Evolutionary conservation across 192 early-diverging fungal genomes (phyloP).

Genomic region (Oehlia diaphana): DNA sequence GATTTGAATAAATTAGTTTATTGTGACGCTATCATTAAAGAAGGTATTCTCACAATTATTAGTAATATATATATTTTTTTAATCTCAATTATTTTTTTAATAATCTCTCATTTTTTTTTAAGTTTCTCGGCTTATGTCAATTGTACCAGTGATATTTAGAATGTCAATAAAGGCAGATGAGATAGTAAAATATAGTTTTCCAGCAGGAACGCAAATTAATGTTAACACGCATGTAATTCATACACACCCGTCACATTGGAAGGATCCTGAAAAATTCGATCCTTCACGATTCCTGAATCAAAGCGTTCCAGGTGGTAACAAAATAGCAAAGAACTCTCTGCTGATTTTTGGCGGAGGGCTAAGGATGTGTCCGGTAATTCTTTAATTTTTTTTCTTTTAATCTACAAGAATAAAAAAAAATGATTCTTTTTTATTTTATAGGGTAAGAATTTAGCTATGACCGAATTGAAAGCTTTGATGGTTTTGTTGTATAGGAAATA

Average conservation of each 20-base stretch:
- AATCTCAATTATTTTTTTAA: not conserved
- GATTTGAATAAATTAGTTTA: slow-evolving; percentile 22
- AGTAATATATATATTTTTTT: no score
- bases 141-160: slow-evolving; percentile 9
- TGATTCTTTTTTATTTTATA: not conserved
- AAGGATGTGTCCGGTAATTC: slow-evolving; percentile 8
- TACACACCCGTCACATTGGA: not conserved
- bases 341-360: slow-evolving; percentile 7
- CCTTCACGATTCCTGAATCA: slow-evolving; percentile 8
- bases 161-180: slow-evolving; percentile 1
- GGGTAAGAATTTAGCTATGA: slow-evolving; percentile 7
- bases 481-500: slow-evolving; percentile 2
- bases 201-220: slow-evolving; percentile 15
- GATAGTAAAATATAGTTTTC: not conserved
- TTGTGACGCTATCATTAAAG: slow-evolving; percentile 27
- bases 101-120: not conserved
- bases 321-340: slow-evolving; percentile 12
- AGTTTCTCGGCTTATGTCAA: slow-evolving; percentile 14
- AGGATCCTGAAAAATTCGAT: slow-evolving; percentile 19
- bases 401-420: not conserved
- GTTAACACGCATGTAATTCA: slow-evolving; percentile 3
- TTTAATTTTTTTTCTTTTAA: not conserved
- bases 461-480: slow-evolving; percentile 4
- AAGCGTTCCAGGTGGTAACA: not conserved
- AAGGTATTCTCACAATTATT: slow-evolving; percentile 6